phyloP scores from a whole-genome alignment of 306 rosid genomes.

The Medicago truncatula region DNA sequence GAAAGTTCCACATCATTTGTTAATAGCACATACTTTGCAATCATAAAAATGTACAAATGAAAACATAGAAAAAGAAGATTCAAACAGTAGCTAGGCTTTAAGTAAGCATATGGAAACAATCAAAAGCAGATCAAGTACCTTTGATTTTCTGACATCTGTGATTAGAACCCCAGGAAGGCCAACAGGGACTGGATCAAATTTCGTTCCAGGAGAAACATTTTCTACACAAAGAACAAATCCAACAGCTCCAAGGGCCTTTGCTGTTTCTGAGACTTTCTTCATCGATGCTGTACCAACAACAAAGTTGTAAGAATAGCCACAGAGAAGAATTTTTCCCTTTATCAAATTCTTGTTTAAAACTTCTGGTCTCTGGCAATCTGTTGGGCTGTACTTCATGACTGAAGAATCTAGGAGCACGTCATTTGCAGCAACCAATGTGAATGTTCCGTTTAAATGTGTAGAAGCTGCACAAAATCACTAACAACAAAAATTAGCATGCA shows the following conservation, averaged over 20 bases:
- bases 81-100: slow-evolving; percentile 10
- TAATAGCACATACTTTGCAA: slow-evolving; percentile 13
- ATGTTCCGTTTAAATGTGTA: slow-evolving; percentile 73
- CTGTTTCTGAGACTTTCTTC: slow-evolving; percentile 89
- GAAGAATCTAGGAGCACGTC: slow-evolving; percentile 93
- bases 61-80: slow-evolving; percentile 8
- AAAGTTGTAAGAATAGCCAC: slow-evolving; percentile 97
- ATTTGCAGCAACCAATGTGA: slow-evolving; percentile 85
- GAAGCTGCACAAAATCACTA: slow-evolving; percentile 68
- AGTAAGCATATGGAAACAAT: not conserved
- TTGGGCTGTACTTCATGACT: slow-evolving; percentile 73
- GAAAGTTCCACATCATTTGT: slow-evolving; percentile 40
- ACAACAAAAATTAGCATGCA: slow-evolving; percentile 30
- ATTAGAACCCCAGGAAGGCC: slow-evolving; percentile 90
- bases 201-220: slow-evolving; percentile 85
- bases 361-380: slow-evolving; percentile 96
- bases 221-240: slow-evolving; percentile 99
- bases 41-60: slow-evolving; percentile 34
- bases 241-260: slow-evolving; percentile 90
- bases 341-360: slow-evolving; percentile 82
- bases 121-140: slow-evolving; percentile 60
- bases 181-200: slow-evolving; percentile 94
- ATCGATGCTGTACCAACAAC: slow-evolving; percentile 86
- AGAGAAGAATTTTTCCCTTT: slow-evolving; percentile 92
- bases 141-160: slow-evolving; percentile 77